phyloP scores from a whole-genome alignment of 176 grass and related monocot species.

The Dendrocalamus sinicus region DNA sequence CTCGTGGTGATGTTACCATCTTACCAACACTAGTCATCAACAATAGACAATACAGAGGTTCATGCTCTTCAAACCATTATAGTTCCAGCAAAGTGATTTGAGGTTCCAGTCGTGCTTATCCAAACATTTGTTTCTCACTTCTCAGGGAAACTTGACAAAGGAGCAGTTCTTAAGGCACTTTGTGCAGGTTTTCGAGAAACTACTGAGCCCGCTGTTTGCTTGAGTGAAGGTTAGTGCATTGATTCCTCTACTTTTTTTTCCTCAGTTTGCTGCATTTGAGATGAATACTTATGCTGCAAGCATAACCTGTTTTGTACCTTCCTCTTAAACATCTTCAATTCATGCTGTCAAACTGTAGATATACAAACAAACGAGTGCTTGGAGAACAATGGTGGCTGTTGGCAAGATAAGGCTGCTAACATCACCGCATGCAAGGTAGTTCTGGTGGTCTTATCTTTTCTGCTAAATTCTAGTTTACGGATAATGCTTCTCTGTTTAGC shows the following conservation, averaged over 20 bases:
- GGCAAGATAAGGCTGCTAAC: slow-evolving; percentile 63
- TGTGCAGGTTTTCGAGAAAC: slow-evolving; percentile 93
- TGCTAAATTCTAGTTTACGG: not conserved
- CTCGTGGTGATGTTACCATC: slow-evolving; percentile 90
- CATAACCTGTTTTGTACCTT: not conserved
- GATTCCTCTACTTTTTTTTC: slow-evolving; percentile 19
- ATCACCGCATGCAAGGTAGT: slow-evolving; percentile 85
- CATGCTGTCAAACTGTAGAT: slow-evolving; percentile 42
- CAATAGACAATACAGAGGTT: slow-evolving; percentile 89
- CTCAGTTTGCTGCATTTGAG: slow-evolving; percentile 7
- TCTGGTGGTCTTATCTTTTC: not conserved
- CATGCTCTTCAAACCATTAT: slow-evolving; percentile 16
- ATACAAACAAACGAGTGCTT: slow-evolving; percentile 95
- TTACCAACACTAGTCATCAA: slow-evolving; percentile 85
- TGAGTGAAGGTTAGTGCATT: slow-evolving; percentile 67
- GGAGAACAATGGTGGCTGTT: slow-evolving; percentile 94
- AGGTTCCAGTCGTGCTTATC: slow-evolving; percentile 4
- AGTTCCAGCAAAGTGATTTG: not conserved
- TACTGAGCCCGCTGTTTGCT: slow-evolving; percentile 79
- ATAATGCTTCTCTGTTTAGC: not conserved
- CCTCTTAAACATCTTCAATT: not conserved
- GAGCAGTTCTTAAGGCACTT: slow-evolving; percentile 72
- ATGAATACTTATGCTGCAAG: not conserved
- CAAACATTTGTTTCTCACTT: slow-evolving; percentile 8
- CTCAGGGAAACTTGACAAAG: slow-evolving; percentile 85